These are phyloP conservation scores for Pseudogymnoascus sp. DNA, from an alignment of 2,329 filamentous ascomycete species.

Conservation along the genomic window DNA sequence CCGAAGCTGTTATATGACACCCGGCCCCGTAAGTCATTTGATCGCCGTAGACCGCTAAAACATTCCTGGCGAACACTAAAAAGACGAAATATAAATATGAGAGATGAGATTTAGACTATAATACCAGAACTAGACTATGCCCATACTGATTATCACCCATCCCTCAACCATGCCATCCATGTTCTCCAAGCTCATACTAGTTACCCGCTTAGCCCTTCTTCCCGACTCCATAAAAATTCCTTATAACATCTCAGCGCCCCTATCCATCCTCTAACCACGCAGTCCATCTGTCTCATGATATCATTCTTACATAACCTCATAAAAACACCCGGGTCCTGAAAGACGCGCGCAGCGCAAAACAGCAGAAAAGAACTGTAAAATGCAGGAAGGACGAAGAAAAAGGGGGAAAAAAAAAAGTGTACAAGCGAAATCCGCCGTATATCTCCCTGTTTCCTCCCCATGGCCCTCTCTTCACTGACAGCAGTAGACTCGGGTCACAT, in stretches of 20 bases:
- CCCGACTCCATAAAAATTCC: not conserved
- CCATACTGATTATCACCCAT: not conserved
- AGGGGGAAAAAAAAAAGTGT: not conserved
- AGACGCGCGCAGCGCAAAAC: not conserved
- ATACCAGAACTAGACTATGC: not conserved
- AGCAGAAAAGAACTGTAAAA: not conserved
- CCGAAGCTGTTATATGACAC: not conserved
- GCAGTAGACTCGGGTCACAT: not conserved
- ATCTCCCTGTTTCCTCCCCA: not conserved
- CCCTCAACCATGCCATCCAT: not conserved
- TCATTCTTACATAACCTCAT: constrained; percentile 1
- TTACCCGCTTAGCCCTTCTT: not conserved
- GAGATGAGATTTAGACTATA: constrained; percentile 3
- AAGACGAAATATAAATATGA: not conserved
- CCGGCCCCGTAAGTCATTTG: not conserved
- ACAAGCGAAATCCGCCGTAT: not conserved
- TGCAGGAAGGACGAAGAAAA: not conserved
- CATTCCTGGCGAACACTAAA: not conserved
- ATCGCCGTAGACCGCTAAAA: not conserved
- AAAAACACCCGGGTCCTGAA: not conserved
- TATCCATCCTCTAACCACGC: not conserved
- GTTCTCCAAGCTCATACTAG: not conserved
- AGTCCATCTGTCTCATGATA: constrained; percentile 2
- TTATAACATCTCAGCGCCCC: not conserved
- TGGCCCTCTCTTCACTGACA: not conserved